A percentile compares a stretch with the other conserved stretches of the same genome.
Conservation (phyloP, 768 basidiomycete genomes). For the Tylopilus sp. region DNA sequence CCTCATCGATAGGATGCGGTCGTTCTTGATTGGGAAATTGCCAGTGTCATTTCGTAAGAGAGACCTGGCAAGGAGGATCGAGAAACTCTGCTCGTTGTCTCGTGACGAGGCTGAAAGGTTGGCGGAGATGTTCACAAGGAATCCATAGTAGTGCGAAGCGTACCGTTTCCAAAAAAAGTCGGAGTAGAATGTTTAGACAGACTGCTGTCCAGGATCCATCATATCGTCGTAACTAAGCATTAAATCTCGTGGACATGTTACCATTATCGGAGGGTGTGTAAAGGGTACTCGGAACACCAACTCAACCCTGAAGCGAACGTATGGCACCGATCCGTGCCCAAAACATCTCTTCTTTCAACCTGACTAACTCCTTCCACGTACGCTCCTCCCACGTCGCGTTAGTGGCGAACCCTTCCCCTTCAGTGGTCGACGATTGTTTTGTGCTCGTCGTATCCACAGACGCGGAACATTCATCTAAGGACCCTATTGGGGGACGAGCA, state of each 20-base stretch:
- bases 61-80: neutral
- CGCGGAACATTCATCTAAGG: conserved; percentile 3
- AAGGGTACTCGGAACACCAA: neutral
- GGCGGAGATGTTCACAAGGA: neutral
- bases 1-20: neutral
- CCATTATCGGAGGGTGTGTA: neutral
- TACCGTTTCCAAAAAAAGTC: neutral
- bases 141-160: neutral
- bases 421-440: conserved; percentile 22
- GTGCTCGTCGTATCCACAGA: conserved; percentile 25
- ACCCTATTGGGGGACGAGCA: neutral
- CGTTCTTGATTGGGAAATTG: neutral
- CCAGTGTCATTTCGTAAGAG: neutral
- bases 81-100: neutral
- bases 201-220: neutral
- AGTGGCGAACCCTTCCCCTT: conserved; percentile 49
- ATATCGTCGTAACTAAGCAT: no score
- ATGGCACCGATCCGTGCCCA: conserved; percentile 73
- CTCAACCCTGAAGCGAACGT: conserved; percentile 9
- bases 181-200: neutral
- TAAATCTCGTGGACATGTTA: neutral
- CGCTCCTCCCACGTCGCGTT: conserved; percentile 82
- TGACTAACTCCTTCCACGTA: conserved; percentile 76
- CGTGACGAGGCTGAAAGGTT: neutral
- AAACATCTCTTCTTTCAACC: conserved; percentile 80